Conservation (phyloP, 352 stramenopile species). For the Phytopythium chamaehyphon region DNA sequence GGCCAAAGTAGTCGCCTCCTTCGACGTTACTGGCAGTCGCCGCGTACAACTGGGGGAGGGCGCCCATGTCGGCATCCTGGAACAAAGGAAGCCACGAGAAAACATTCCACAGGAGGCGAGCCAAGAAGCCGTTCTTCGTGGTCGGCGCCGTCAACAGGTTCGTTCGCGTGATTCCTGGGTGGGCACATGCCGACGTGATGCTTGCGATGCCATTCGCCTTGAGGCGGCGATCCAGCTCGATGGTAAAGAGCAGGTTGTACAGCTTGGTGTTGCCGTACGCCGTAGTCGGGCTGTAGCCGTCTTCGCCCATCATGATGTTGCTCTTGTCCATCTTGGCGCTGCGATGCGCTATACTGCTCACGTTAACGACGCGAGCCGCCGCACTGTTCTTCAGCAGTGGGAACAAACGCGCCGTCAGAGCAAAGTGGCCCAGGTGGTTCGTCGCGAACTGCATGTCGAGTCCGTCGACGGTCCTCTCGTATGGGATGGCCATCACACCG, state of each 20-base stretch:
- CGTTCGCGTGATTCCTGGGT: slow-evolving; percentile 5
- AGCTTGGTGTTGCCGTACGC: slow-evolving; percentile 37
- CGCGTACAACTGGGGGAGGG: slow-evolving; percentile 9
- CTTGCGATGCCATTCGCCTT: slow-evolving; percentile 2
- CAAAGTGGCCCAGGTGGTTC: slow-evolving; percentile 54
- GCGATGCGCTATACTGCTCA: slow-evolving; percentile 25
- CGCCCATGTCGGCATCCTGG: slow-evolving; percentile 14
- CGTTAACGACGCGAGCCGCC: slow-evolving; percentile 18
- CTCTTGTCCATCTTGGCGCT: slow-evolving; percentile 11
- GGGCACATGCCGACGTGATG: slow-evolving; percentile 2
- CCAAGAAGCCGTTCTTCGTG: slow-evolving; percentile 10
- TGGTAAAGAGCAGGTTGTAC: slow-evolving; percentile 33
- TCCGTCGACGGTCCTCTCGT: slow-evolving; percentile 21
- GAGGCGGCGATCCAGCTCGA: slow-evolving; percentile 27
- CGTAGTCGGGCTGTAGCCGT: slow-evolving; percentile 15
- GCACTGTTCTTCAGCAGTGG: slow-evolving; percentile 12
- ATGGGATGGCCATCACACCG: slow-evolving; percentile 34
- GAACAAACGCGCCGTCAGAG: slow-evolving; percentile 29
- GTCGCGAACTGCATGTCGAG: slow-evolving; percentile 44
- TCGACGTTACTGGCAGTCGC: slow-evolving; percentile 4
- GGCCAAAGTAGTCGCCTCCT: slow-evolving; percentile 2
- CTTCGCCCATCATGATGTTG: slow-evolving; percentile 13
- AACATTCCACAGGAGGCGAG: slow-evolving; percentile 11
- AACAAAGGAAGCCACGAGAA: slow-evolving; percentile 14
- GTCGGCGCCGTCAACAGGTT: slow-evolving; percentile 8